Conservation (phyloP, 192 early-diverging fungal genomes). For the Linnemannia schmuckeri region DNA sequence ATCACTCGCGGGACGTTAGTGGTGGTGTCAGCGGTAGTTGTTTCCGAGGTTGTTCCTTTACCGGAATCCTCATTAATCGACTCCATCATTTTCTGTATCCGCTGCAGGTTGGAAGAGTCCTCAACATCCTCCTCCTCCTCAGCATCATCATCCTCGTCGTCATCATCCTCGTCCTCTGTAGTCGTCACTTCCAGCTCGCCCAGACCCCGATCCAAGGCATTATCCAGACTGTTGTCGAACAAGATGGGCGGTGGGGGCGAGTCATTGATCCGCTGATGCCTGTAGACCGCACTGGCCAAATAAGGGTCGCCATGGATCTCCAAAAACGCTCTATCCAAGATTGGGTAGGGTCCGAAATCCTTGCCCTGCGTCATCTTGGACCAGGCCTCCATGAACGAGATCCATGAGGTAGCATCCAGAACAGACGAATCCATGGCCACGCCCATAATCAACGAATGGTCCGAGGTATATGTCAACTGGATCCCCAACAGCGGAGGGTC, state of each 20-base stretch:
- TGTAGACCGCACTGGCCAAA: conserved; percentile 15
- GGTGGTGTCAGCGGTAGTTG: too few species aligned
- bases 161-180: conserved; percentile 15
- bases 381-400: conserved; percentile 56
- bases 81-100: conserved; percentile 14
- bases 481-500: conserved; percentile 47
- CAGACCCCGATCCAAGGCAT: conserved; percentile 23
- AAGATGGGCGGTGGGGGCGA: conserved; percentile 52
- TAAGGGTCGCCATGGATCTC: conserved; percentile 19
- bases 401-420: conserved; percentile 46
- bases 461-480: conserved; percentile 50
- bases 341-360: conserved; percentile 46
- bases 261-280: conserved; percentile 49
- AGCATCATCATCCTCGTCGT: conserved; percentile 1
- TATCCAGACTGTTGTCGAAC: conserved; percentile 42
- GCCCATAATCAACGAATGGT: conserved; percentile 52
- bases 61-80: not conserved
- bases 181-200: conserved; percentile 22
- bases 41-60: not conserved
- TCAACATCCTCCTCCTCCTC: conserved; percentile 3
- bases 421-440: conserved; percentile 52
- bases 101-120: not conserved
- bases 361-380: conserved; percentile 52
- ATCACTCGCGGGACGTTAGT: conserved; percentile 6
- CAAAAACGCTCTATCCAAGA: conserved; percentile 39